Conservation (phyloP, 352 stramenopile genomes). For the Aphanomyces cochlioides region DNA sequence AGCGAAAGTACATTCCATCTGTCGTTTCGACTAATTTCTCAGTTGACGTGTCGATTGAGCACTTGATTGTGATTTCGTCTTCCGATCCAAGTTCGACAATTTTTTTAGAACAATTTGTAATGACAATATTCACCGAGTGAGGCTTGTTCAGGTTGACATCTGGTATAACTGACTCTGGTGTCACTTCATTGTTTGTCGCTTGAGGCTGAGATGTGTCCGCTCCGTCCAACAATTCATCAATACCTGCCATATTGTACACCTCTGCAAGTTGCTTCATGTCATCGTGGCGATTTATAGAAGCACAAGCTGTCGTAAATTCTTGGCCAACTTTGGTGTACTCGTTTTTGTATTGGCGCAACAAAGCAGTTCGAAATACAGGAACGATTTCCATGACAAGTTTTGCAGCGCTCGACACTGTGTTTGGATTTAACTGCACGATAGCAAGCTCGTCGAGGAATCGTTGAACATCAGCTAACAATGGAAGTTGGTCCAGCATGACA, state of each 20-base stretch:
- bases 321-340: slow-evolving; percentile 43
- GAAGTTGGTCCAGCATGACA: slow-evolving; percentile 92
- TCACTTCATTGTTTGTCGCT: neutral
- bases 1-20: slow-evolving; percentile 58
- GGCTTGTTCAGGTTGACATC: slow-evolving; percentile 9
- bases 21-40: slow-evolving; percentile 56
- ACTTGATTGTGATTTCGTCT: slow-evolving; percentile 45
- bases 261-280: slow-evolving; percentile 67
- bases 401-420: slow-evolving; percentile 34
- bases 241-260: slow-evolving; percentile 73
- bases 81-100: slow-evolving; percentile 60
- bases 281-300: slow-evolving; percentile 45
- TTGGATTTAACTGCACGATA: slow-evolving; percentile 78
- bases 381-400: slow-evolving; percentile 77
- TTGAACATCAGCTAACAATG: slow-evolving; percentile 90
- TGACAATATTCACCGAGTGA: slow-evolving; percentile 46
- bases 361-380: slow-evolving; percentile 56
- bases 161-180: slow-evolving; percentile 22
- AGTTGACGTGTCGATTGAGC: slow-evolving; percentile 41
- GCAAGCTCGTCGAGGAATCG: slow-evolving; percentile 94
- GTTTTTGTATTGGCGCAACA: slow-evolving; percentile 44
- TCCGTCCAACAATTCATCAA: slow-evolving; percentile 68
- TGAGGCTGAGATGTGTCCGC: neutral
- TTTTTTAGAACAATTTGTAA: slow-evolving; percentile 36
- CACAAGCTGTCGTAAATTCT: slow-evolving; percentile 48